phyloP scores from a whole-genome alignment of 2,329 filamentous ascomycete species.

The Ophiostoma pallidulum region DNA sequence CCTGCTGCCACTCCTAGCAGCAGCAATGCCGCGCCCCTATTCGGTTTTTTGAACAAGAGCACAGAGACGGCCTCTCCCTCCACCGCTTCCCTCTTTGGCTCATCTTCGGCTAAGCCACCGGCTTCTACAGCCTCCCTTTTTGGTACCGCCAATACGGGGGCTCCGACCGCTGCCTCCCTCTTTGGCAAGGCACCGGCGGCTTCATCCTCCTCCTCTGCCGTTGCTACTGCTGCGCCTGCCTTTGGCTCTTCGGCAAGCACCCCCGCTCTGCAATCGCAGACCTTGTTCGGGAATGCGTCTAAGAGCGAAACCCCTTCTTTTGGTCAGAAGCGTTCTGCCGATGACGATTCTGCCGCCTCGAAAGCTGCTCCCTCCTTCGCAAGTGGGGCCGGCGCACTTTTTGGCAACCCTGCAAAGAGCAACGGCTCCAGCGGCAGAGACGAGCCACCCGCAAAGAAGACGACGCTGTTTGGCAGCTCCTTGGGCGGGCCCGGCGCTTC shows the following conservation, averaged over 20 bases:
- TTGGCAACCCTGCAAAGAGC: constrained; percentile 13
- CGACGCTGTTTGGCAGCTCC: constrained; percentile 19
- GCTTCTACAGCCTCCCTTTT: constrained; percentile 15
- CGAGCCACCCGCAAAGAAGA: constrained; percentile 19
- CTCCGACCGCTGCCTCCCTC: not conserved
- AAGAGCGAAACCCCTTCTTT: constrained; percentile 15
- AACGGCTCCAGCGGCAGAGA: constrained; percentile 16
- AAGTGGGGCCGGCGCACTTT: not conserved
- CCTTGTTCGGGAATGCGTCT: constrained; percentile 31
- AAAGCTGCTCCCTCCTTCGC: constrained; percentile 1
- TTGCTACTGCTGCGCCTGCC: not conserved
- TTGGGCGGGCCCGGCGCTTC: constrained; percentile 1
- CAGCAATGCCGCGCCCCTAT: not conserved
- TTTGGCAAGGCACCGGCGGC: not conserved
- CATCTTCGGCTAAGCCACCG: constrained; percentile 8
- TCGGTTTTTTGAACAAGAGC: constrained; percentile 7
- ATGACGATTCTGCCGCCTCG: not conserved
- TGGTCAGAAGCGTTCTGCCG: constrained; percentile 6
- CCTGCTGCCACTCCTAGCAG: not conserved
- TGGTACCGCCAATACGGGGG: not conserved
- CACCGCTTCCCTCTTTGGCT: not conserved
- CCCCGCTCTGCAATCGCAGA: constrained; percentile 22
- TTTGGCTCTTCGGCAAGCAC: constrained; percentile 5
- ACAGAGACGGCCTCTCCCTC: not conserved
- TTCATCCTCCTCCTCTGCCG: too few species aligned